A percentile compares a stretch with the other conserved stretches of the same genome.
These are phyloP conservation scores for Coccomyxa sp. DNA, from an alignment of 139 green algal species.

Conservation along the genomic window DNA sequence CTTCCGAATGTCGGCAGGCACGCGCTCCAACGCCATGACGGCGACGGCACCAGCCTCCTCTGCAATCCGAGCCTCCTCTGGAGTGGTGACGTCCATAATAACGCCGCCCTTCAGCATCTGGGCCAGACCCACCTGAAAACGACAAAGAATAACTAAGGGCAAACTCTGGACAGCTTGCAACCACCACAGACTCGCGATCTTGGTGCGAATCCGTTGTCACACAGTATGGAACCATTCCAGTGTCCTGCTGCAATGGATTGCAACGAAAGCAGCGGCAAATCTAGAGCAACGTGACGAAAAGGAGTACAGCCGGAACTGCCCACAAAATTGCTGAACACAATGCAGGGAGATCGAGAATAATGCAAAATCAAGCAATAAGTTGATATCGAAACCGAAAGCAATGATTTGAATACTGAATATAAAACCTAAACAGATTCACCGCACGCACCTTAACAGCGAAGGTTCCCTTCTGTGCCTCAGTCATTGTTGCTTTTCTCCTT, in stretches of 20 bases:
- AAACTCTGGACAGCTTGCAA: background rate
- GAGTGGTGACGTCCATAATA: slow-evolving; percentile 99
- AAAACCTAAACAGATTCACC: no score
- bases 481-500: background rate
- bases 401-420: no score
- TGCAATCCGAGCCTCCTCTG: slow-evolving; percentile 96
- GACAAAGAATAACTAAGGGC: background rate
- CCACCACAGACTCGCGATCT: background rate
- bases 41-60: slow-evolving; percentile 98
- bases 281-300: background rate
- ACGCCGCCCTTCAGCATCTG: slow-evolving; percentile 99
- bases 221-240: background rate
- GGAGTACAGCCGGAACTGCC: no score
- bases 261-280: background rate
- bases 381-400: no score
- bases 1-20: slow-evolving; percentile 94
- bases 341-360: no score
- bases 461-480: slow-evolving; percentile 53
- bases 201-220: no score
- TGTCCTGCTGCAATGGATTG: background rate
- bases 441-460: slow-evolving; percentile 75
- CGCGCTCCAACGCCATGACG: slow-evolving; percentile 97
- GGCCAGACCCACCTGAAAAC: slow-evolving; percentile 84
- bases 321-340: no score
- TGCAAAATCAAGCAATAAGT: no score